phyloP scores from a whole-genome alignment of 106 monocot species.

The Ottelia alismoides region DNA sequence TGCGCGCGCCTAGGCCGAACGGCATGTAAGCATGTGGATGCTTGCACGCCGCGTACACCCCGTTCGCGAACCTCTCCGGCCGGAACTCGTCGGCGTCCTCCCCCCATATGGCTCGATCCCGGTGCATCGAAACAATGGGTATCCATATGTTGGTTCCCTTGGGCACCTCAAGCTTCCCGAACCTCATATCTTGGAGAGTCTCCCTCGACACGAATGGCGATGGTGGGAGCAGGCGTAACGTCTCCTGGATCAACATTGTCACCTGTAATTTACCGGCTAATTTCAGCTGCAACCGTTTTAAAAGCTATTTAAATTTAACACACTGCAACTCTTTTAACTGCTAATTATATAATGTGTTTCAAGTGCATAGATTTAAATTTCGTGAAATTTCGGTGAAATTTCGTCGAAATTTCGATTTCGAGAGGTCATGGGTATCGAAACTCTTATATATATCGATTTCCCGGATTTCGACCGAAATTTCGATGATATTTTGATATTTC shows the following conservation, averaged over 20 bases:
- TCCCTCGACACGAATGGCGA: conserved; percentile 30
- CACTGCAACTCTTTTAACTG: no score
- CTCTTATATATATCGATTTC: no score
- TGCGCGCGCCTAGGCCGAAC: conserved; percentile 9
- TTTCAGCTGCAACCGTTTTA: no score
- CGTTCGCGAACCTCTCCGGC: conserved; percentile 34
- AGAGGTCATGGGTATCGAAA: no score
- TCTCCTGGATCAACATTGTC: conserved; percentile 68
- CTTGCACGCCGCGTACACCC: conserved; percentile 20
- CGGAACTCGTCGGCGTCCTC: conserved; percentile 24
- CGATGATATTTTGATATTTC: no score
- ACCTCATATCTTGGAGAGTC: conserved; percentile 40
- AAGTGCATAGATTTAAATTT: no score
- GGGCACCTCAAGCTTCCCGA: conserved; percentile 37
- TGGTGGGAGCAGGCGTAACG: conserved; percentile 48
- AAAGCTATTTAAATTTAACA: no score
- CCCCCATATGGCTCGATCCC: conserved; percentile 32
- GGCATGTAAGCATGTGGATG: conserved; percentile 30
- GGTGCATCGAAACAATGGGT: conserved; percentile 22
- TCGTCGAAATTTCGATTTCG: no score
- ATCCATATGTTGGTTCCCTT: conserved; percentile 30
- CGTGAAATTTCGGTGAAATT: no score
- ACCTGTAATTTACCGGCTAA: no score
- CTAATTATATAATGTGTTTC: no score
- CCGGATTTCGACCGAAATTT: no score